Base-by-base conservation (phyloP, 23 red algal species). In the Agarophyton chilense region DNA sequence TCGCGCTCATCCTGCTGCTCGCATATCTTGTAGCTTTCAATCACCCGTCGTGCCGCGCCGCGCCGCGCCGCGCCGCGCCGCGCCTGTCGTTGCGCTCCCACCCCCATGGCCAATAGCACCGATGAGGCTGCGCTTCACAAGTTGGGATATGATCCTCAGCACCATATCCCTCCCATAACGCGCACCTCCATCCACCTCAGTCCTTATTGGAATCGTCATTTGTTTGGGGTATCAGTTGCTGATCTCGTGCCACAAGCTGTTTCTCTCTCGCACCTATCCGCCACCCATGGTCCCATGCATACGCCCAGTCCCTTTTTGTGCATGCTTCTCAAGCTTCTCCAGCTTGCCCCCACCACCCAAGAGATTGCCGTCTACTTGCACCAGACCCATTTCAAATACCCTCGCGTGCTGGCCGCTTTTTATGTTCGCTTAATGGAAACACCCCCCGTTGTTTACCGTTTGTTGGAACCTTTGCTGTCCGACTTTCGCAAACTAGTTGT, bases 251-350 rank as follows among this genome's bases (percentile, higher is more conserved):
- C 78, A 14, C 77, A 81, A 17, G 86, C 95, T 13, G 90, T 79
- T 18, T 52, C 76, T 25, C 83, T 94, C n/a, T 43, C 38, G 7
- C 61, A 94, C 56, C 52, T 92, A 50, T 76, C 74, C 32, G 91
- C 78, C 43, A 61, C 72, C 24, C 39, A 64, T n/a, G 57, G 54
- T 24, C 22, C 86, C 13, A 76, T 68, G 38, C 73, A 62, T 41
- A 76, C 58, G 32, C 90, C 95, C 16, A 72, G 82, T 25, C 91
- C 95, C 21, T 98, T 98, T 73, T 38, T 98, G n/a, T 98, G 95
- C 53, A 91, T 98, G 50, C 38, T 91, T 10, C 87, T 98, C 78
- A 98, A 98, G 77, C 86, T 98, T 19, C 84, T 98, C 21, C 95
- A 98, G 63, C 91, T 98, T 7, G 72, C 68, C 19, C 90, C 90